These are phyloP conservation scores for Astragalus membranaceus DNA, from an alignment of 306 rosid genomes.

Conservation along the genomic window DNA sequence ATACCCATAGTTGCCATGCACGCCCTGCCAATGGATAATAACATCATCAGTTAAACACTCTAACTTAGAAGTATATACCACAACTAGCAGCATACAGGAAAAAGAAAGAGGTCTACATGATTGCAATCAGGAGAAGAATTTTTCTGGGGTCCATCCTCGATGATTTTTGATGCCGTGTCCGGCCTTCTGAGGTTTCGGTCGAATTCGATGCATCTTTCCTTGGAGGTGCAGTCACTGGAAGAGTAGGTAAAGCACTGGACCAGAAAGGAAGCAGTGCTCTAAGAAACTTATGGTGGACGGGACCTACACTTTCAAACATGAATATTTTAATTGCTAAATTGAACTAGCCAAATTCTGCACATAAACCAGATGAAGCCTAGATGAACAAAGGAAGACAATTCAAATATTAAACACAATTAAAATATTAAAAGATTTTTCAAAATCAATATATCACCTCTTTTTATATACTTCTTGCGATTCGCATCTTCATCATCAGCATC, in stretches of 20 bases:
- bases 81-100: not conserved
- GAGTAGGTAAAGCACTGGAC: slow-evolving; percentile 85
- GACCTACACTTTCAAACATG: slow-evolving; percentile 52
- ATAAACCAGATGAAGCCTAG: slow-evolving; percentile 1
- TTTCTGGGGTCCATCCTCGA: slow-evolving; percentile 97
- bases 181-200: slow-evolving; percentile 70
- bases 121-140: slow-evolving; percentile 87
- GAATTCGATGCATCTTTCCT: slow-evolving; percentile 60
- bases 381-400: not conserved
- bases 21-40: slow-evolving; percentile 64
- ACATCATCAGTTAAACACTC: slow-evolving; percentile 19
- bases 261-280: slow-evolving; percentile 95
- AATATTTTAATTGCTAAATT: slow-evolving; percentile 6
- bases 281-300: slow-evolving; percentile 82
- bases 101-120: slow-evolving; percentile 52
- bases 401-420: not conserved
- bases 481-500: slow-evolving; percentile 96
- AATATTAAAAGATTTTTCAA: not conserved
- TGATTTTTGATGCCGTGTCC: slow-evolving; percentile 68
- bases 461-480: slow-evolving; percentile 66
- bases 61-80: not conserved
- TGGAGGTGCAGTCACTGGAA: slow-evolving; percentile 85
- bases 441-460: slow-evolving; percentile 61
- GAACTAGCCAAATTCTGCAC: slow-evolving; percentile 18
- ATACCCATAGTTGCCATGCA: slow-evolving; percentile 99